Base-by-base conservation (phyloP, 192 early-diverging fungal species). In the Pilobolus umbonatus region DNA sequence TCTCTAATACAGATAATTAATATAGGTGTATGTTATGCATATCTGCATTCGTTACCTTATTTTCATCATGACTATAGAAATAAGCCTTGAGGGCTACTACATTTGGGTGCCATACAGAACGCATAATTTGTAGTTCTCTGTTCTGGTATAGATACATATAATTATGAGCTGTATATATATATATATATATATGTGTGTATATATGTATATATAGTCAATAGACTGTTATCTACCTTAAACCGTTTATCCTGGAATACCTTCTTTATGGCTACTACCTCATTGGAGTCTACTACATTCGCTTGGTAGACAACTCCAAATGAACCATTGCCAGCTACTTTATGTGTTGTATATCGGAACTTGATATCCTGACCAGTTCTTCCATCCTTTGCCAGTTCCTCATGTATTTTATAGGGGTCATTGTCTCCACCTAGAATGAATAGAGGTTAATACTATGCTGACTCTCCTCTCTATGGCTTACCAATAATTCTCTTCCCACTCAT, bases 231-330 rank as follows among this genome's bases (percentile, higher is more conserved):
- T 77, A 91, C 90, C 84, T 98, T 98, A 83, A 98, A 99, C 34
- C 96, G 84, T 73, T 89, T 93, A 72, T 99, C 96, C 78, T 98
- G 96, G 26, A 96, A 72, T 4, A 99, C 96, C 68, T 96, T 98
- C 77, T 99, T 99, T 61, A 99, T 95, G 47, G 96, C 96, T 10
- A 86, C 88, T 43, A 83, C 80, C 59, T 98, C 92, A 44, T 82
- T 80, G 45, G 82, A 82, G 59, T 84, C 80, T 29, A 93, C 72
- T 29, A 98, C 71, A 72, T 93, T 92, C 26, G 94, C 96, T 74
- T 96, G 94, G 72, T 89, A 95, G n/a, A 99, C 96, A 14, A 99
- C 95, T 47, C 96, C 96, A 74, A 99, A 99, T 24, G 93, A 95
- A 14, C 96, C 96, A 66, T 96, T 98, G 52, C 97, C 97, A 40